These are phyloP conservation scores for Salix viminalis DNA, from an alignment of 345 rosid genomes.

Conservation along the genomic window DNA sequence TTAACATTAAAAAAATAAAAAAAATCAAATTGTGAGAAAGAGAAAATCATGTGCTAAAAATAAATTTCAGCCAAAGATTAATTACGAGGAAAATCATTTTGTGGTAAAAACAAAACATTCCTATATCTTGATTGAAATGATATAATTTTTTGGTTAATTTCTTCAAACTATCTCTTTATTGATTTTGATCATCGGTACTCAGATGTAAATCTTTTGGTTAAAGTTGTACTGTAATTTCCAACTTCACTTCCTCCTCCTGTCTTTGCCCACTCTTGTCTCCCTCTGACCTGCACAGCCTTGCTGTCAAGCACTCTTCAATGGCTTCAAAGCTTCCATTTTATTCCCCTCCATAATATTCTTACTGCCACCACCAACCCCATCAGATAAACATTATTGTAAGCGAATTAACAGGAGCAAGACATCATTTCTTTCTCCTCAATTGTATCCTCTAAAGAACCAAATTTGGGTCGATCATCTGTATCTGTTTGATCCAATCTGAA, in stretches of 20 bases:
- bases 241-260: neutral
- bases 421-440: constrained; percentile 28
- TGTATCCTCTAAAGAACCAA: neutral
- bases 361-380: neutral
- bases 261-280: neutral
- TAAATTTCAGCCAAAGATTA: too few species aligned
- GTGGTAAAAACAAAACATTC: too few species aligned
- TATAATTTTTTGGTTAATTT: too few species aligned
- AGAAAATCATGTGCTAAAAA: too few species aligned
- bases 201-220: too few species aligned
- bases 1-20: too few species aligned
- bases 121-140: too few species aligned
- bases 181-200: too few species aligned
- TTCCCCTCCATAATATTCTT: constrained; percentile 25
- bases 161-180: too few species aligned
- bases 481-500: constrained; percentile 50
- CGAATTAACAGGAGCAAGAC: constrained; percentile 9
- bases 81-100: too few species aligned
- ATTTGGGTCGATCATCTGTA: constrained; percentile 28
- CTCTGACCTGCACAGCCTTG: neutral
- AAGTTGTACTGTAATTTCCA: too few species aligned
- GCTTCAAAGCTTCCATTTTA: constrained; percentile 30
- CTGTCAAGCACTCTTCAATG: constrained; percentile 21
- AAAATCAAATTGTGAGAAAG: too few species aligned
- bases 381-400: neutral